These are phyloP conservation scores for Solanum ossicruentum DNA, from an alignment of 257 asterid genomes.

Conservation along the genomic window DNA sequence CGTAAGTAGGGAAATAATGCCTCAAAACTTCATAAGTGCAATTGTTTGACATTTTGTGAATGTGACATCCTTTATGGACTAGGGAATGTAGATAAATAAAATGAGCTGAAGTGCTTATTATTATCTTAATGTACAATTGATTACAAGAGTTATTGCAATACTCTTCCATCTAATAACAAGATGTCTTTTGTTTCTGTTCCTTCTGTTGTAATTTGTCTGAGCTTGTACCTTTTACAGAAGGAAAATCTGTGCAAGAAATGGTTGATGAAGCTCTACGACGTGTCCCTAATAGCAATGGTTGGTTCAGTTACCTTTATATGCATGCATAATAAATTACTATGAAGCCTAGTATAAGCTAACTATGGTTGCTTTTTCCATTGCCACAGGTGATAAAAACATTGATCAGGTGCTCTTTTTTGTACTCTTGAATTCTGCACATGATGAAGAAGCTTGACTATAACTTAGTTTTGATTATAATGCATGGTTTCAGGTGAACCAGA, in stretches of 20 bases:
- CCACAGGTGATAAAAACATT: constrained; percentile 78
- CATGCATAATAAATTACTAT: not conserved
- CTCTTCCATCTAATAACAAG: not conserved
- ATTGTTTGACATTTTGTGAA: not conserved
- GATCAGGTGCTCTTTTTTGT: constrained; percentile 44
- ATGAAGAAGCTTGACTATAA: not conserved
- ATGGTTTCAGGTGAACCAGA: constrained; percentile 76
- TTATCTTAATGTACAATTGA: not conserved
- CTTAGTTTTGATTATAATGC: not conserved
- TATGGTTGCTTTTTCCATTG: constrained; percentile 10
- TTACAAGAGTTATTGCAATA: not conserved
- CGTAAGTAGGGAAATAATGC: constrained; percentile 40
- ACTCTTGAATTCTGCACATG: not conserved
- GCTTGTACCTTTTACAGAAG: constrained; percentile 40
- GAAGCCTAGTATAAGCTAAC: constrained; percentile 3
- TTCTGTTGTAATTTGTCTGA: not conserved
- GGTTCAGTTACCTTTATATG: constrained; percentile 17
- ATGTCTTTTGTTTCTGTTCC: not conserved
- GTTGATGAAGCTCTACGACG: constrained; percentile 79
- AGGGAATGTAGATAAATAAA: not conserved
- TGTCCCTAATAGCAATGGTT: constrained; percentile 78
- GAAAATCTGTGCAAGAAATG: constrained; percentile 95
- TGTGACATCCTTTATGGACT: not conserved
- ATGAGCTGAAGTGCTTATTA: not conserved
- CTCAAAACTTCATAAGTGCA: not conserved